Conservation (phyloP, 495 filamentous ascomycete species). For the Geopyxis carbonaria region DNA sequence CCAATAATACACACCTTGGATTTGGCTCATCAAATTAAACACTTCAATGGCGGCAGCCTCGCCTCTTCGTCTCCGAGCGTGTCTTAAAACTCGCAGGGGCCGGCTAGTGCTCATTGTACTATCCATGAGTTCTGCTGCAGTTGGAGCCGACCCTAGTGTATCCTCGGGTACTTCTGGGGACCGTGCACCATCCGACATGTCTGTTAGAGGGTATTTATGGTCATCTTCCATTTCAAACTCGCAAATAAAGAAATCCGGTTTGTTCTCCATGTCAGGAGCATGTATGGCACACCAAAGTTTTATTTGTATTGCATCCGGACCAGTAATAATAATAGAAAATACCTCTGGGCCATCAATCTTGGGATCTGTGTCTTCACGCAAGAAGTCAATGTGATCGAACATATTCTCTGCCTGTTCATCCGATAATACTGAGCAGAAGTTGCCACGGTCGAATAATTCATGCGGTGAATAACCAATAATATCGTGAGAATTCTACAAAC, state of each 20-base stretch:
- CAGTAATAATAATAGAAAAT: constrained; percentile 54
- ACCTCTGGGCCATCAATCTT: constrained; percentile 56
- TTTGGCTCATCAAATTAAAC: constrained; percentile 80
- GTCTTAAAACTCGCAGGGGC: constrained; percentile 64
- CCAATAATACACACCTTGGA: constrained; percentile 30
- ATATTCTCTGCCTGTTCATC: constrained; percentile 72
- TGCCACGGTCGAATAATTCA: constrained; percentile 55
- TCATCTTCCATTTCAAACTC: constrained; percentile 90
- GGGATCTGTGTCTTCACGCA: constrained; percentile 56
- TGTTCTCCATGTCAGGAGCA: constrained; percentile 35
- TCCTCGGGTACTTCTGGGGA: constrained; percentile 52
- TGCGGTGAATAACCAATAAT: constrained; percentile 67
- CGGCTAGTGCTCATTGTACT: constrained; percentile 57
- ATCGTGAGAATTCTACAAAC: constrained; percentile 43
- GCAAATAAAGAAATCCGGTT: constrained; percentile 62
- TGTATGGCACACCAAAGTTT: constrained; percentile 89
- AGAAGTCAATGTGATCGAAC: constrained; percentile 75
- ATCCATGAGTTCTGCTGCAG: constrained; percentile 51
- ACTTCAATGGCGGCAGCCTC: constrained; percentile 76
- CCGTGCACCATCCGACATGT: constrained; percentile 36
- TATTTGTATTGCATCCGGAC: constrained; percentile 31
- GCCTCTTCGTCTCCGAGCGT: constrained; percentile 55
- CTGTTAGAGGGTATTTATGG: constrained; percentile 45
- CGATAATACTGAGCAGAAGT: constrained; percentile 62
- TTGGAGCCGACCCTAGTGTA: constrained; percentile 52